Base-by-base conservation (phyloP, 2,329 filamentous ascomycete species). In the Stachybotrys elegans region DNA sequence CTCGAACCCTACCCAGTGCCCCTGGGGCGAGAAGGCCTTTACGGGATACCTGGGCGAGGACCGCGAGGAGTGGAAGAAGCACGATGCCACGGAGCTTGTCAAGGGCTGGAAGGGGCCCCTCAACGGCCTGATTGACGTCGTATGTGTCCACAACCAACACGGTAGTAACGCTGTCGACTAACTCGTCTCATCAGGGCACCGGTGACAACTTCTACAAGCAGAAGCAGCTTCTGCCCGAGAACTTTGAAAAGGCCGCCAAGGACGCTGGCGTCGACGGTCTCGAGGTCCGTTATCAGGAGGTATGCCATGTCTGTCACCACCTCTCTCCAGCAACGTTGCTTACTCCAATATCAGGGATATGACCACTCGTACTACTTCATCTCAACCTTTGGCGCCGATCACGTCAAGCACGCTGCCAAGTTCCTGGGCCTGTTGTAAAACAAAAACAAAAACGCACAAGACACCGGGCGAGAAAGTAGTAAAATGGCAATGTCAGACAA, bases 321-420 rank as follows among this genome's bases (percentile, higher is more conserved):
- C 21, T 9, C 36, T 17, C 21, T 9, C 36, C 44, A 12, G 43
- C 16, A 42, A 7, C 20, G n/a, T 35, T 37, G 31, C 44, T 46
- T n/a, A 47, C 37, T 22, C 23, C 25, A 9, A 40, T 25, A 27
- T 5, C 60, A 87, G 70, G 90, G 83, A 49, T 97, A 98, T 62
- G 93, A 98, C 65, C 93, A 98, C 70, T 95, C 89, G 50, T 98
- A 98, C 72, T 98, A 83, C 69, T 96, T 95, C 68, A 94, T 98
- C 74, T 84, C 91, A 27, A 83, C 82, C 14, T 98, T 98, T 63
- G 80, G 85, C 35, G 84, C 88, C 58, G 91, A 97, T 56, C 93
- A 98, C 67, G 78, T 97, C 54, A 84, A 88, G 57, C 89, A 94
- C 69, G 90, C 90, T 48, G 92, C 91, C 53, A 95, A 93, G 74